phyloP scores from a whole-genome alignment of 2,329 filamentous ascomycete genomes.

The Rhinocladiella similis region DNA sequence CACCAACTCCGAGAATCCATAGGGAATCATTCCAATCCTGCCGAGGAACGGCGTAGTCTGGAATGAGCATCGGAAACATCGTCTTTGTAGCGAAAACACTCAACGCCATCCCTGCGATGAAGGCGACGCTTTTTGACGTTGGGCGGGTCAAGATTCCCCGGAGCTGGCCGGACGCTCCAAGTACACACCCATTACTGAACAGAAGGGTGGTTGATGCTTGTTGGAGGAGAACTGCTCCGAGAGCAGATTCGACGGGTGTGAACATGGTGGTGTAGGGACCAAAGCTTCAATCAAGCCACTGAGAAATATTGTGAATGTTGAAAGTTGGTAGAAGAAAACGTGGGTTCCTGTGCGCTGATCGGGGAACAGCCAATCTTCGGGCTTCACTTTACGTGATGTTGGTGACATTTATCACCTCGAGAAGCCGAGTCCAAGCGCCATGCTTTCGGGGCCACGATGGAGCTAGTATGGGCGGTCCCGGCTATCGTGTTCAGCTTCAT shows the following conservation, averaged over 20 bases:
- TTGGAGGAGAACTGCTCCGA: background rate
- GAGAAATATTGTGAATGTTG: no score
- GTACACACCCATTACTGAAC: background rate
- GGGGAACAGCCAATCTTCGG: no score
- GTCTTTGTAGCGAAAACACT: background rate
- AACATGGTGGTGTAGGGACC: background rate
- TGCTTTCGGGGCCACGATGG: no score
- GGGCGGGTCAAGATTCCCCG: background rate
- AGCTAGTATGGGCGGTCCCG: no score
- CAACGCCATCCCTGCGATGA: background rate
- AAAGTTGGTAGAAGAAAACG: no score
- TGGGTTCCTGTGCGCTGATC: no score
- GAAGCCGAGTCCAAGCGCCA: background rate
- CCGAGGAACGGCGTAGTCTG: background rate
- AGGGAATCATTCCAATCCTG: background rate
- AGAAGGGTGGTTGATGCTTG: background rate
- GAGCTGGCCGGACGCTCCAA: background rate
- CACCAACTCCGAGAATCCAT: background rate
- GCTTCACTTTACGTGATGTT: no score
- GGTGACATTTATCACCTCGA: background rate
- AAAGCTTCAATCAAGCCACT: no score
- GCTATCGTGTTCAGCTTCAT: no score
- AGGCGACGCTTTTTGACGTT: background rate
- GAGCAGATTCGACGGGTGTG: background rate
- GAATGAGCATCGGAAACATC: background rate